Percentiles rank a stretch among this genome's conserved stretches.
Conservation (phyloP, 306 rosid genomes). For the Quercus suber region DNA sequence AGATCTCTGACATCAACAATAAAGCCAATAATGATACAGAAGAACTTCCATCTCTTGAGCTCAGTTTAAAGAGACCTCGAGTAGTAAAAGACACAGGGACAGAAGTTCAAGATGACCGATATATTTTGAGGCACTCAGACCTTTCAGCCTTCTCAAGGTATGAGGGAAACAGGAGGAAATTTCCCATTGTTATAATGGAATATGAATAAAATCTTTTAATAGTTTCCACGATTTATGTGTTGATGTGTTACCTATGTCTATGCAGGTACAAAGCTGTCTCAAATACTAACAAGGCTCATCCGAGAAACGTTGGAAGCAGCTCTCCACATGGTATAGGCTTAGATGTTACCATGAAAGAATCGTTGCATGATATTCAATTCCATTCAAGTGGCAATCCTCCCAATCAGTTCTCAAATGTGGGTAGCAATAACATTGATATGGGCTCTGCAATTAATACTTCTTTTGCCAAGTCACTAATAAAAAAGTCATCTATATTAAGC, state of each 20-base stretch:
- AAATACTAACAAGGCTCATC: conserved; percentile 58
- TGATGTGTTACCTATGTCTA: no score
- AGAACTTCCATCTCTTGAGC: conserved; percentile 64
- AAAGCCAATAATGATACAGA: conserved; percentile 37
- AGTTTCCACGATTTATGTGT: background rate
- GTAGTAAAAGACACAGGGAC: conserved; percentile 52
- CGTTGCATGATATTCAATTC: conserved; percentile 48
- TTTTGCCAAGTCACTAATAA: conserved; percentile 41
- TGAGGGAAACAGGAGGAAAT: background rate
- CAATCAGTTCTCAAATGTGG: conserved; percentile 58
- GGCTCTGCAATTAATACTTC: conserved; percentile 68
- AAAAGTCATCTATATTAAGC: conserved; percentile 49
- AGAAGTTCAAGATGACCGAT: conserved; percentile 55
- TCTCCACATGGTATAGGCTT: conserved; percentile 47
- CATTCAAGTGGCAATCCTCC: conserved; percentile 65
- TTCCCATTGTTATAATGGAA: conserved; percentile 14
- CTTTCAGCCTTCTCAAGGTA: conserved; percentile 89
- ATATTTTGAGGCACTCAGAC: conserved; percentile 72
- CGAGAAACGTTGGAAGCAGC: conserved; percentile 63
- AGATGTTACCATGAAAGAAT: conserved; percentile 52
- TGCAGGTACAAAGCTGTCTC: conserved; percentile 64
- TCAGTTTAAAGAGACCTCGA: conserved; percentile 74
- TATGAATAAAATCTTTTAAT: background rate
- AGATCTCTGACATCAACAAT: conserved; percentile 37
- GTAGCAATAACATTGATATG: conserved; percentile 72